Percentiles rank a stretch among this genome's conserved stretches.
These are phyloP conservation scores for Russula griseocarnosa DNA, from an alignment of 768 basidiomycete species.

Conservation along the genomic window DNA sequence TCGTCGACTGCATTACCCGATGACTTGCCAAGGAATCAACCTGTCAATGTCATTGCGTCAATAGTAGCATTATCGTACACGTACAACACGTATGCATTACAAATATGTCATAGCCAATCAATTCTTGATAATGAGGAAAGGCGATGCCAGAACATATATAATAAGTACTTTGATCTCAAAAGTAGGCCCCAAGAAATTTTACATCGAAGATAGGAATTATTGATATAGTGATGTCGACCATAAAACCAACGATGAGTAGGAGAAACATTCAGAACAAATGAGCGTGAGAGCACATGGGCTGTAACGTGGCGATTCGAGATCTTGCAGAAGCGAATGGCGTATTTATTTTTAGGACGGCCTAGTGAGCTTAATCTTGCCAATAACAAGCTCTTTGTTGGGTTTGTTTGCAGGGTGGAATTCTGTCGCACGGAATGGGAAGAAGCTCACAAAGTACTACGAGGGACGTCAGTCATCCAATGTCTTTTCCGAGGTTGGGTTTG, in stretches of 20 bases:
- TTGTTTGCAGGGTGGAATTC: not conserved
- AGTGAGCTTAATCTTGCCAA: slow-evolving; percentile 10
- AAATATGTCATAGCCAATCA: not conserved
- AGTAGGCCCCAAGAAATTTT: not conserved
- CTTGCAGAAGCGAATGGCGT: not conserved
- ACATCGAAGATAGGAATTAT: not conserved
- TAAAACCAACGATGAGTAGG: no score
- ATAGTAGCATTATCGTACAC: no score
- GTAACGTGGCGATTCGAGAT: not conserved
- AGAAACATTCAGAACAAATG: not conserved
- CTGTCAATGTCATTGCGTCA: not conserved
- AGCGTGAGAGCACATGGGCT: not conserved
- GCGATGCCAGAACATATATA: not conserved
- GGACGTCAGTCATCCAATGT: not conserved
- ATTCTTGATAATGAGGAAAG: not conserved
- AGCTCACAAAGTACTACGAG: slow-evolving; percentile 9
- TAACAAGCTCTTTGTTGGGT: slow-evolving; percentile 6
- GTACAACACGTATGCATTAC: not conserved
- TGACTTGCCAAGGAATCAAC: not conserved
- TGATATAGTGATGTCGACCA: not conserved
- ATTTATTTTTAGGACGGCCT: not conserved
- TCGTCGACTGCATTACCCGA: no score
- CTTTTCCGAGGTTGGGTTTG: not conserved
- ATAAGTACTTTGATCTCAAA: not conserved
- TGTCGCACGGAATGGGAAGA: slow-evolving; percentile 6